phyloP scores from a whole-genome alignment of 2,329 filamentous ascomycete species.

The Neodidymelliopsis sp. region DNA sequence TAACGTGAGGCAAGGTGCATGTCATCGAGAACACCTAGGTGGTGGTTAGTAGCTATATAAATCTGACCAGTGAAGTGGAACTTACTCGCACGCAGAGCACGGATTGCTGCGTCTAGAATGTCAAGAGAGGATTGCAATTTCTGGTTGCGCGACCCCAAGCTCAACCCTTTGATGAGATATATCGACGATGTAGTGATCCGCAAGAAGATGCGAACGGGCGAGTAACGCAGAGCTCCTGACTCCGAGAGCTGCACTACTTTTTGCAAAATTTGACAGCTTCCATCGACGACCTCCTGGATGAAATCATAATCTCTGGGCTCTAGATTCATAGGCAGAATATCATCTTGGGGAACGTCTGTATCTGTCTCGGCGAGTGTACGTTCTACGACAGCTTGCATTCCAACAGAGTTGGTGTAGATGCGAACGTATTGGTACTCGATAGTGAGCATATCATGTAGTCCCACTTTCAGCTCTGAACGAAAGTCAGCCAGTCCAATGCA shows the following conservation, averaged over 20 bases:
- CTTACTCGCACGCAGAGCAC: constrained; percentile 55
- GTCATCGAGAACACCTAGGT: constrained; percentile 55
- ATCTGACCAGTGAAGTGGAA: background rate
- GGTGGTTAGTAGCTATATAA: constrained; percentile 9
- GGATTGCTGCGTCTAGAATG: constrained; percentile 57
- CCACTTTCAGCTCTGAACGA: constrained; percentile 42
- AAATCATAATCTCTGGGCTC: constrained; percentile 62
- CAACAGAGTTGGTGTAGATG: constrained; percentile 57
- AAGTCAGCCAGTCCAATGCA: background rate
- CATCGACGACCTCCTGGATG: constrained; percentile 64
- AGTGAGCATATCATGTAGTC: constrained; percentile 57
- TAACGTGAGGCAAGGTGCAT: constrained; percentile 62
- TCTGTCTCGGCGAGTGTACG: constrained; percentile 55
- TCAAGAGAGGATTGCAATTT: constrained; percentile 59
- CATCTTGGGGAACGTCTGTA: constrained; percentile 46
- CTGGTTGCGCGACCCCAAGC: constrained; percentile 58
- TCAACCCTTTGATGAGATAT: constrained; percentile 61
- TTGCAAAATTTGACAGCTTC: constrained; percentile 60
- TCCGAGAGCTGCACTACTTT: constrained; percentile 60
- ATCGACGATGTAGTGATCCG: constrained; percentile 64
- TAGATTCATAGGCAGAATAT: constrained; percentile 53
- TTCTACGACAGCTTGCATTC: constrained; percentile 65
- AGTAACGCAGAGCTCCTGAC: constrained; percentile 57
- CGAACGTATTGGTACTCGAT: constrained; percentile 60
- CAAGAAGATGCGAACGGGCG: constrained; percentile 62